Percentiles rank a stretch among this genome's conserved stretches.
These are phyloP conservation scores for Nepenthes gracilis DNA, from an alignment of 148 eudicot genomes.

Conservation along the genomic window DNA sequence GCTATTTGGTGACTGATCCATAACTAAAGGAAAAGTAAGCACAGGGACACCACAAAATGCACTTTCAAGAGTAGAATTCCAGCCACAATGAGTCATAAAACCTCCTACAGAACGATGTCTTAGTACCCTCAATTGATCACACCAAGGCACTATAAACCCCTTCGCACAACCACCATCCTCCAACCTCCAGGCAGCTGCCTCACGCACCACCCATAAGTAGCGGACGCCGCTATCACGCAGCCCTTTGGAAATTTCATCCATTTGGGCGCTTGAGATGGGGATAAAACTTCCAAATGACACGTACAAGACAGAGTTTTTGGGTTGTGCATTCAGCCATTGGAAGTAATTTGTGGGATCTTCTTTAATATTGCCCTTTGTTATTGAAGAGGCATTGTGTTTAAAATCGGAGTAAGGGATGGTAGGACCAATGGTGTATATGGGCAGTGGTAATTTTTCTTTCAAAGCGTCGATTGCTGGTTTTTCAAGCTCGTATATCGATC, in stretches of 20 bases:
- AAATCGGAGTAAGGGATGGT: constrained; percentile 4
- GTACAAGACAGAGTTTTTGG: constrained; percentile 6
- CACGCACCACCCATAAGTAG: constrained; percentile 4
- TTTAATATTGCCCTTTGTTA: background rate
- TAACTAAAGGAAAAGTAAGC: constrained; percentile 21
- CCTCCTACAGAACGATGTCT: constrained; percentile 27
- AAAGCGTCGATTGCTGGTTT: background rate
- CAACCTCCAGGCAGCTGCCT: constrained; percentile 2
- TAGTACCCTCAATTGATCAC: constrained; percentile 33
- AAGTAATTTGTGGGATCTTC: background rate
- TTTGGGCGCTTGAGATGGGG: background rate
- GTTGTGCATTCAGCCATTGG: constrained; percentile 7
- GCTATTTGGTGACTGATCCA: constrained; percentile 21
- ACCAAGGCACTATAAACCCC: constrained; percentile 22
- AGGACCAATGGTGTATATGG: constrained; percentile 2
- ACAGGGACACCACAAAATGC: constrained; percentile 21
- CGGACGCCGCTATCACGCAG: constrained; percentile 4
- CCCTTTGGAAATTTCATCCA: constrained; percentile 7
- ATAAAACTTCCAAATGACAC: constrained; percentile 11
- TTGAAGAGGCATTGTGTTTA: background rate
- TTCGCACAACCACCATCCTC: background rate
- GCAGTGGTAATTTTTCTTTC: background rate
- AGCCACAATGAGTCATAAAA: constrained; percentile 30
- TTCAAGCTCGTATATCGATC: constrained; percentile 8
- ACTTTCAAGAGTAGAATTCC: constrained; percentile 26